These are phyloP conservation scores for Penicillium sp. DNA, from an alignment of 2,329 filamentous ascomycete species.

Conservation along the genomic window DNA sequence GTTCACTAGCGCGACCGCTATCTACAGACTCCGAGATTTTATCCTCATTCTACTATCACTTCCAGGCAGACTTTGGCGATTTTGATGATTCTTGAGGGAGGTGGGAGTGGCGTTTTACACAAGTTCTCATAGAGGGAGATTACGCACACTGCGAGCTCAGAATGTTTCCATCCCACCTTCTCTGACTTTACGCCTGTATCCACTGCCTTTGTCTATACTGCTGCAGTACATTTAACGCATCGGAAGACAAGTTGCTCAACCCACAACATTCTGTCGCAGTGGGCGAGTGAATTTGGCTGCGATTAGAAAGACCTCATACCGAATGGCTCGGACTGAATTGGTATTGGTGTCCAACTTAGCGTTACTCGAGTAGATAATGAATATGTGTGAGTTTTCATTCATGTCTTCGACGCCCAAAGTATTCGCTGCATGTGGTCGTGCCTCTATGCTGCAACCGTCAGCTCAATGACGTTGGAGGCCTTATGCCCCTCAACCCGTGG, in stretches of 20 bases:
- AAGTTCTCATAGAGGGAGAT: constrained; percentile 38
- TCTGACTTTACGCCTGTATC: constrained; percentile 17
- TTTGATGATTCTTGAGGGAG: constrained; percentile 23
- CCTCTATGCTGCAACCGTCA: not conserved
- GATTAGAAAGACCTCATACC: constrained; percentile 20
- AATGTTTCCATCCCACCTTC: constrained; percentile 27
- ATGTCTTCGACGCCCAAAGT: no score
- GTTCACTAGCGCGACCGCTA: constrained; percentile 17
- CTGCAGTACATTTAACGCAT: constrained; percentile 11
- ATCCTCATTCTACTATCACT: constrained; percentile 10
- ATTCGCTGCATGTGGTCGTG: not conserved
- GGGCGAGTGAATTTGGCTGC: constrained; percentile 17
- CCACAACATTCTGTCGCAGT: constrained; percentile 10
- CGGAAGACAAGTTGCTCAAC: constrained; percentile 6
- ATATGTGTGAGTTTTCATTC: constrained; percentile 21
- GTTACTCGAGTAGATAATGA: constrained; percentile 29
- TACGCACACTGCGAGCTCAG: constrained; percentile 20
- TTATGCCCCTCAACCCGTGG: constrained; percentile 1
- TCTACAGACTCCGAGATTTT: constrained; percentile 17
- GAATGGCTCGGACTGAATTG: constrained; percentile 18
- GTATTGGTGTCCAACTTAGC: constrained; percentile 25
- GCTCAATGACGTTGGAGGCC: constrained; percentile 39
- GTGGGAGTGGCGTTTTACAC: constrained; percentile 25
- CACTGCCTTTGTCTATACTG: constrained; percentile 10
- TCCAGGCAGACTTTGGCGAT: constrained; percentile 18